A percentile compares a stretch with the other conserved stretches of the same genome.
Conservation (phyloP, 371 early-diverging fungal genomes). For the Mucor piriformis region DNA sequence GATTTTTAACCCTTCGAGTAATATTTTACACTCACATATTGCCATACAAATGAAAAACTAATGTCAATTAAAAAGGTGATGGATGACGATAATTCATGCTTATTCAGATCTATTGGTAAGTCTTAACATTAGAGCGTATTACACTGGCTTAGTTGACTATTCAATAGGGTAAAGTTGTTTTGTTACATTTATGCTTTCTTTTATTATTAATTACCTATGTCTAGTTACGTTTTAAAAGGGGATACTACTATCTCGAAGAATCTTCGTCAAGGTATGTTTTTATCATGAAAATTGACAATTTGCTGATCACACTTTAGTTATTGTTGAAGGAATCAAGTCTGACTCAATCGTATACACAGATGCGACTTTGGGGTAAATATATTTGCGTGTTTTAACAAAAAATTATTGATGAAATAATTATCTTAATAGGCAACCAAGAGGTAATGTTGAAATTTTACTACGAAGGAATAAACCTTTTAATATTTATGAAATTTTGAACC, state of each 20-base stretch:
- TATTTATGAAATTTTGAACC: too few relatives aligned
- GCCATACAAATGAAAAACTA: background rate
- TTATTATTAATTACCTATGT: background rate
- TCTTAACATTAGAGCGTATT: background rate
- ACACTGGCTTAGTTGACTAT: background rate
- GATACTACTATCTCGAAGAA: constrained; percentile 25
- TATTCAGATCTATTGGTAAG: constrained; percentile 56
- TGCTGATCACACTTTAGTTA: constrained; percentile 3
- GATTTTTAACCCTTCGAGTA: constrained; percentile 20
- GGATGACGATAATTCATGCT: constrained; percentile 60
- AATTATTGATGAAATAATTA: too few relatives aligned
- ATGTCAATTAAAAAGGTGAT: constrained; percentile 34
- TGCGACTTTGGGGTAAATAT: constrained; percentile 21
- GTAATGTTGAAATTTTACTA: background rate
- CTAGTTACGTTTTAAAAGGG: constrained; percentile 40
- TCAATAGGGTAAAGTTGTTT: background rate
- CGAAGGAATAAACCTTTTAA: background rate
- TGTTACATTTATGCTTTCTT: background rate
- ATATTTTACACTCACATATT: background rate
- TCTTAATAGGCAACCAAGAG: constrained; percentile 20
- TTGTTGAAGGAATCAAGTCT: constrained; percentile 16
- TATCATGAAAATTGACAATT: background rate
- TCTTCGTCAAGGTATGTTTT: constrained; percentile 42
- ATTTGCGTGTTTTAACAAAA: background rate
- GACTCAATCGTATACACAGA: constrained; percentile 31